These are phyloP conservation scores for Oryza glaberrima DNA, from an alignment of 176 grass and related monocot genomes.

Conservation along the genomic window DNA sequence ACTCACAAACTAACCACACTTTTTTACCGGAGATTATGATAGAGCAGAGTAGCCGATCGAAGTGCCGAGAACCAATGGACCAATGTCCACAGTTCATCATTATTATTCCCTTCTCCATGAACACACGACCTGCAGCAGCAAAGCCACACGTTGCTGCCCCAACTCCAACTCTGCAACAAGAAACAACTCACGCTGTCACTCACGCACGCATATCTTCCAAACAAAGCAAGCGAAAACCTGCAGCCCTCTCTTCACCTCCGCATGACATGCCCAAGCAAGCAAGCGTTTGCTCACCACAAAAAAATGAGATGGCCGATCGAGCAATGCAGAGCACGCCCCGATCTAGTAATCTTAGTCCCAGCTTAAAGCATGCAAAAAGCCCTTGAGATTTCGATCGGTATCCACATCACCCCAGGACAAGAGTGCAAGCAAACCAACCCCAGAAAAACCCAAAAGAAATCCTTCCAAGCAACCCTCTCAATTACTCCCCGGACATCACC, in stretches of 20 bases:
- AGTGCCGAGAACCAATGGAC: too few species aligned
- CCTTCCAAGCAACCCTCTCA: slow-evolving; percentile 54
- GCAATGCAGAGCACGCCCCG: not conserved
- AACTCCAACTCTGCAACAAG: not conserved
- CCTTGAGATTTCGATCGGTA: not conserved
- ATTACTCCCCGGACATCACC: not conserved
- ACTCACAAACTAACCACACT: too few species aligned
- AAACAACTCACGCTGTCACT: not conserved
- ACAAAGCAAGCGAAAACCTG: slow-evolving; percentile 31
- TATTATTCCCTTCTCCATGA: too few species aligned
- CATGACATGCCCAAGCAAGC: slow-evolving; percentile 18
- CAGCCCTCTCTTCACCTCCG: not conserved
- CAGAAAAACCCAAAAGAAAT: not conserved
- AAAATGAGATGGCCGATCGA: not conserved
- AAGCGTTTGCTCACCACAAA: not conserved
- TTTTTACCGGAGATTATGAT: too few species aligned
- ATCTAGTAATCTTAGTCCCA: not conserved
- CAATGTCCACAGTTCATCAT: too few species aligned
- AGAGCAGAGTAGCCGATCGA: too few species aligned
- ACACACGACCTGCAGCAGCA: too few species aligned
- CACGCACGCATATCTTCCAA: slow-evolving; percentile 12
- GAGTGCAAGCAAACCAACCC: slow-evolving; percentile 60
- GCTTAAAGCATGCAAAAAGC: slow-evolving; percentile 48
- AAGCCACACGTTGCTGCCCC: too few species aligned
- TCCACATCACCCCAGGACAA: slow-evolving; percentile 30